A percentile compares a stretch with the other conserved stretches of the same genome.
These are phyloP conservation scores for Hyaloscypha bicolor DNA, from an alignment of 495 filamentous ascomycete species.

Conservation along the genomic window DNA sequence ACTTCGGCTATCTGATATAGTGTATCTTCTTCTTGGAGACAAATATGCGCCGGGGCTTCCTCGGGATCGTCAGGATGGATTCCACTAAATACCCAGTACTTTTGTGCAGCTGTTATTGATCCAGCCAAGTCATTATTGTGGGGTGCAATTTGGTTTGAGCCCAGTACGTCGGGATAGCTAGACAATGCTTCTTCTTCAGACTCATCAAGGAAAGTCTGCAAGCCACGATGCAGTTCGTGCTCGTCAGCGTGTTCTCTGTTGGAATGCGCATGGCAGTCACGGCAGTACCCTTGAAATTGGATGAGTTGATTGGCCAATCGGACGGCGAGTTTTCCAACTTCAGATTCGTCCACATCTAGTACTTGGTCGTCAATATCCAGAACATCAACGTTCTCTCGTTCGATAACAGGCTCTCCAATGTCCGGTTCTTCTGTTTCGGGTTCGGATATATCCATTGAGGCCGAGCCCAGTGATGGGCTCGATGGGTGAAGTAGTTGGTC, in stretches of 20 bases:
- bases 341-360: not conserved
- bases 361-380: not conserved
- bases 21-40: not conserved
- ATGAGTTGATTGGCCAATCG: not conserved
- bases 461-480: not conserved
- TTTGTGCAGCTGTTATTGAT: not conserved
- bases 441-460: not conserved
- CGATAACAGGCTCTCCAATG: not conserved
- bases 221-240: not conserved
- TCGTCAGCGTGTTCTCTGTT: not conserved
- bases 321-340: not conserved
- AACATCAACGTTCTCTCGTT: not conserved
- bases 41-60: not conserved
- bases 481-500: not conserved
- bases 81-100: not conserved
- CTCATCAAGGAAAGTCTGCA: not conserved
- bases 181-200: not conserved
- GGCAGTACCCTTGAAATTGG: not conserved
- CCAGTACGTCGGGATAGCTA: no score
- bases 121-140: not conserved
- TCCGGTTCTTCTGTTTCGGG: not conserved
- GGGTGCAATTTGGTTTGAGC: not conserved
- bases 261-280: not conserved
- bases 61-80: not conserved
- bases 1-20: not conserved